A percentile compares a stretch with the other conserved stretches of the same genome.
phyloP scores from a whole-genome alignment of 208 protist species.

The Kentomonas sorsogonicus region DNA sequence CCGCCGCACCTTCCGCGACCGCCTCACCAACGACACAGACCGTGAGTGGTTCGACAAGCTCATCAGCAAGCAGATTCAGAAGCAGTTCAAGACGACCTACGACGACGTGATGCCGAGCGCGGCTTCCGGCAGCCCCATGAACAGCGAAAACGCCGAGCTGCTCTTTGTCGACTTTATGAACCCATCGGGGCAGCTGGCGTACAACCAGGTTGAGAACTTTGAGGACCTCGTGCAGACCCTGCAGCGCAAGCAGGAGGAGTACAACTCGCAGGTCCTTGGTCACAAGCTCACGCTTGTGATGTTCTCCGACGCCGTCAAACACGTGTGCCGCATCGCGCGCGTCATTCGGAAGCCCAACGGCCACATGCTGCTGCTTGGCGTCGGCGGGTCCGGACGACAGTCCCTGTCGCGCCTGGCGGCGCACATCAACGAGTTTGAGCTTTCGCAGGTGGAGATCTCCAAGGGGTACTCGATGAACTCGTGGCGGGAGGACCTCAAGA shows the following conservation, averaged over 20 bases:
- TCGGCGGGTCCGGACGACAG: conserved; percentile 97
- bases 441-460: conserved; percentile 94
- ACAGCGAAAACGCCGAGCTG: no score
- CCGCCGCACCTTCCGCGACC: conserved; percentile 93
- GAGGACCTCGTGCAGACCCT: conserved; percentile 69
- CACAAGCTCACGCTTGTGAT: conserved; percentile 95
- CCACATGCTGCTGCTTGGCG: conserved; percentile 96
- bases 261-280: conserved; percentile 82
- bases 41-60: conserved; percentile 90
- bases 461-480: conserved; percentile 95
- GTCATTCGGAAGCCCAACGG: conserved; percentile 95
- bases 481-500: conserved; percentile 96
- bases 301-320: conserved; percentile 96
- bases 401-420: conserved; percentile 94
- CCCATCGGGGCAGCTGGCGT: conserved; percentile 58
- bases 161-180: conserved; percentile 95
- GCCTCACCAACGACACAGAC: conserved; percentile 90
- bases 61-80: conserved; percentile 62
- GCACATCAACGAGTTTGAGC: conserved; percentile 92
- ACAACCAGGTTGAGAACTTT: conserved; percentile 90
- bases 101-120: conserved; percentile 50
- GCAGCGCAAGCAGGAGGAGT: conserved; percentile 90
- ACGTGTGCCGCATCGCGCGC: conserved; percentile 94
- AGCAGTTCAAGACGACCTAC: conserved; percentile 75
- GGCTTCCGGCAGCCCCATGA: neutral